Evolutionary conservation across 345 rosid genomes (phyloP), one percentile per base, ranked within the genome.

Genomic region (Brassica napus): DNA sequence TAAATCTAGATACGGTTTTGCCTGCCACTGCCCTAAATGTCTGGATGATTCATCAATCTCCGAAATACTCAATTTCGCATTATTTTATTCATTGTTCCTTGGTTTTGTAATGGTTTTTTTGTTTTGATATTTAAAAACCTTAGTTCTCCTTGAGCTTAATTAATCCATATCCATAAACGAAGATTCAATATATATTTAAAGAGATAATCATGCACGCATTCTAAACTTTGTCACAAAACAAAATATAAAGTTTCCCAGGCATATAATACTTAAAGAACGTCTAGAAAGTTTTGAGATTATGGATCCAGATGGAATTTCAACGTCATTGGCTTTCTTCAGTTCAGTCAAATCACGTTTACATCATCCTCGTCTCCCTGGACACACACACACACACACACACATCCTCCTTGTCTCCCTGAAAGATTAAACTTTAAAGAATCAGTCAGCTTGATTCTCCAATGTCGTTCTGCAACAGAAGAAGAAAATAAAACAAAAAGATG

Each of bases 1-100:
- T 34, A 34, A 4, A 34, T 34, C 6, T 34, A 34, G 90, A 70
- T 94, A 94, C 54, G 97, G 97, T 64, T 92, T 94, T 80, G 60
- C 11, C 42, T 92, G 98, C 86, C 81, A 77, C 23, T 89, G 97
- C 70, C 8, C 79, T 1, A 89, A 79, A 78, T 94, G 98, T 82
- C 75, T 83, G 24, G 77, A 88, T 63, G 89, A 89, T 68, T n/a
- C 68, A 12, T 58, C 24, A 23, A 23, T 23, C 24, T 23, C 24
- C 24, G 24, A 23, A 23, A 23, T 23, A 23, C 24, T 23, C 62
- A 34, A 34, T 34, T 34, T 31, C 14, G 55, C 57, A 7, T 37
- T 12, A 59, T 34, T 72, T 72, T 28, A 21, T 1, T 21, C 8
- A 30, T 5, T 34, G 37, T 34, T 34, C 7, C 37, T 34, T 34